Conservation (phyloP, 805 yeast species). For the Diddensiella santjacobensis region DNA sequence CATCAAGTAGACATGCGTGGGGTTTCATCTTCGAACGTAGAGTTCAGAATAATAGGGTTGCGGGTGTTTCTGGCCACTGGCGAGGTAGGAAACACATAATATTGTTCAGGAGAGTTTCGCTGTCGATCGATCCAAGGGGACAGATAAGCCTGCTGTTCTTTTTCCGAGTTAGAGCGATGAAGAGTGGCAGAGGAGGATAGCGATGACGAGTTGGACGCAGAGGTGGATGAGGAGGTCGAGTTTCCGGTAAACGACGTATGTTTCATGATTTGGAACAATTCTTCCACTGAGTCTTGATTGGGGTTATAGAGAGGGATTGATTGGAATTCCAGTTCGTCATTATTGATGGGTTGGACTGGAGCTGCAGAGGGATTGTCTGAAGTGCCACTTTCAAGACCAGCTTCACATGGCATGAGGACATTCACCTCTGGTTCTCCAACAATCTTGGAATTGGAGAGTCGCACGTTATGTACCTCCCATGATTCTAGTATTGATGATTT, state of each 20-base stretch:
- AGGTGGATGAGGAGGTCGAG: background rate
- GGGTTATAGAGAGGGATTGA: background rate
- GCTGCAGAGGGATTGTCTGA: background rate
- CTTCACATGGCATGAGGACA: background rate
- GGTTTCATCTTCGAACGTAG: constrained; percentile 13
- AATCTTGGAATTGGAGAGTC: constrained; percentile 3
- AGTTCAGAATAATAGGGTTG: constrained; percentile 21
- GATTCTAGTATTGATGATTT: constrained; percentile 1
- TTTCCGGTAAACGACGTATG: constrained; percentile 1
- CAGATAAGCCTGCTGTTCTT: background rate
- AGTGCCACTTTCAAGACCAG: background rate
- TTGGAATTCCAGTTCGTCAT: constrained; percentile 1
- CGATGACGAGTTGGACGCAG: constrained; percentile 2
- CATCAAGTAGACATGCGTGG: background rate
- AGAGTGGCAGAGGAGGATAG: constrained; percentile 1
- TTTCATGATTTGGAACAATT: constrained; percentile 13
- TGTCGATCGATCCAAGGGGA: constrained; percentile 1
- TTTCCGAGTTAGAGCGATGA: background rate
- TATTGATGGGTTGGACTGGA: background rate
- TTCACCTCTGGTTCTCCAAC: constrained; percentile 9
- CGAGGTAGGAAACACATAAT: constrained; percentile 12
- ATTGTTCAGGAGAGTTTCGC: background rate
- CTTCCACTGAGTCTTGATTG: constrained; percentile 8
- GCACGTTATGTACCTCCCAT: constrained; percentile 11
- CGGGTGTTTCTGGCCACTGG: constrained; percentile 19